These are phyloP conservation scores for Candida boidinii DNA, from an alignment of 805 yeast species.

Conservation along the genomic window DNA sequence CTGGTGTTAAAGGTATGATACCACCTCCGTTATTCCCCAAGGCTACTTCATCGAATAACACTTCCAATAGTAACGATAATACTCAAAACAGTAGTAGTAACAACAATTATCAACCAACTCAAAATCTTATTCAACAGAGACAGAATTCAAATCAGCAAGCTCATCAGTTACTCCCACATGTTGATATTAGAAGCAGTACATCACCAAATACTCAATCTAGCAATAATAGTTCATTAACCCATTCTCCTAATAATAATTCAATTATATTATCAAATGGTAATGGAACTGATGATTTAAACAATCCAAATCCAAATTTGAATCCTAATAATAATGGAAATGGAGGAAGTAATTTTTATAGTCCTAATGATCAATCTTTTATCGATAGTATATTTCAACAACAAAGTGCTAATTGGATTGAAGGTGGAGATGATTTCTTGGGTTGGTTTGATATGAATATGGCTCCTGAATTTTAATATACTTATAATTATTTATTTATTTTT, in stretches of 20 bases:
- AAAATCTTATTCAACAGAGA: neutral
- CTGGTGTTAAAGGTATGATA: slow-evolving; percentile 15
- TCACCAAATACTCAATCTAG: slow-evolving; percentile 7
- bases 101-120: slow-evolving; percentile 1
- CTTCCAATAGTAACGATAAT: slow-evolving; percentile 2
- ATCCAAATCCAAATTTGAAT: neutral
- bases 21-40: slow-evolving; percentile 19
- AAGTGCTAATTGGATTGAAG: slow-evolving; percentile 80
- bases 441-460: slow-evolving; percentile 86
- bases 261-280: no score
- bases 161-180: slow-evolving; percentile 8
- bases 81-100: neutral
- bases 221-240: neutral
- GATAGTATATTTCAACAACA: slow-evolving; percentile 68
- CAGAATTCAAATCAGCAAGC: slow-evolving; percentile 6
- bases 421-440: slow-evolving; percentile 81
- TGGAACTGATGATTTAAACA: neutral
- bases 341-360: neutral
- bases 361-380: slow-evolving; percentile 22
- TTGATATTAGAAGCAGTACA: no score
- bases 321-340: neutral
- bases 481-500: no score
- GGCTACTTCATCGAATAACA: neutral
- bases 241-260: no score
- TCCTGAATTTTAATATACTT: slow-evolving; percentile 37